These are phyloP conservation scores for Macrolepiota albuminosa DNA, from an alignment of 768 basidiomycete genomes.

Conservation along the genomic window DNA sequence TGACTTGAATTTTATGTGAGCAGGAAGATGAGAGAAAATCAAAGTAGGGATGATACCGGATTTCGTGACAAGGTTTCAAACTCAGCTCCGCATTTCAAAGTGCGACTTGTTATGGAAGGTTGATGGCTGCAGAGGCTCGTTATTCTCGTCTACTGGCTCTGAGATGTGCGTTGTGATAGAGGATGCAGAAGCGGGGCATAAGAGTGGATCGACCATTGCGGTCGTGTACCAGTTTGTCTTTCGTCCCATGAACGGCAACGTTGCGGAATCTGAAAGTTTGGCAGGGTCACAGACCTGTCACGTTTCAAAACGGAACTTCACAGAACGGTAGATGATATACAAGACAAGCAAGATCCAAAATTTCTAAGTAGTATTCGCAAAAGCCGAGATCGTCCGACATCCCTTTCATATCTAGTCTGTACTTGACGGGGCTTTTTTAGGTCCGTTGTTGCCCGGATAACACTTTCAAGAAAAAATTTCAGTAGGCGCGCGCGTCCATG, in stretches of 20 bases:
- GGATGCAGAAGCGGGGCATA: too few relatives aligned
- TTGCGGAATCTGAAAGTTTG: not conserved
- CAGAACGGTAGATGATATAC: too few relatives aligned
- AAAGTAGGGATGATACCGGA: not conserved
- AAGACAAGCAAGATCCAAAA: not conserved
- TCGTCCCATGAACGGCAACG: not conserved
- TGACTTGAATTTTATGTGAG: too few relatives aligned
- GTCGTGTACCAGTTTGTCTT: not conserved
- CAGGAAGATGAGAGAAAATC: too few relatives aligned
- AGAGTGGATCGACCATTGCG: too few relatives aligned
- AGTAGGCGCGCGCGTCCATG: not conserved
- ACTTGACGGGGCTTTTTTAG: not conserved
- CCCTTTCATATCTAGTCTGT: not conserved
- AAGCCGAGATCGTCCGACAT: not conserved
- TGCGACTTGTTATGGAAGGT: too few relatives aligned
- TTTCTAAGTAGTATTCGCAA: not conserved
- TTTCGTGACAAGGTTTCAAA: not conserved
- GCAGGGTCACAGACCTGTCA: not conserved
- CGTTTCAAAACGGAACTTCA: not conserved
- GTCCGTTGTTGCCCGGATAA: not conserved
- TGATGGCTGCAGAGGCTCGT: not conserved
- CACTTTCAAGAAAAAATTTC: not conserved
- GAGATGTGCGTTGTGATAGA: not conserved
- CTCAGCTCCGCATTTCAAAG: not conserved
- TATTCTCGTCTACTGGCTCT: not conserved